Evolutionary conservation across 495 filamentous ascomycete genomes (phyloP), one percentile per base, ranked within the genome.

Genomic region (Penicillium cinerascens): DNA sequence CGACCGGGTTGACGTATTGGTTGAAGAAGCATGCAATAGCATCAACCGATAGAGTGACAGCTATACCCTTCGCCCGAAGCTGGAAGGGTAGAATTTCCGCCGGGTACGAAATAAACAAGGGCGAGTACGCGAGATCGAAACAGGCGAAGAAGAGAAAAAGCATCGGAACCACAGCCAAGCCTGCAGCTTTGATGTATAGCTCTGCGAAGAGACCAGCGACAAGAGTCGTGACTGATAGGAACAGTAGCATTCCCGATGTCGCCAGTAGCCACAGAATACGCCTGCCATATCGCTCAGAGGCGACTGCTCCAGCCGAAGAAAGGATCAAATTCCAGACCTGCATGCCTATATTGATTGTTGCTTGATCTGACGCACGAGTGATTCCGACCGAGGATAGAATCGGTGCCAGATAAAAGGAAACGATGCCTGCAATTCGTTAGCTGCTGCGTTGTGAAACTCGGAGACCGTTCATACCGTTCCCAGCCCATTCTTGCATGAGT

Each of bases 11-110:
- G 51, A 82, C 82, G 38, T 70, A 81, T 66, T 78, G 75, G 52
- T 78, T 78, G 47, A 85, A 73, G 9, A 80, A 79, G 26, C 84
- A 72, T 15, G 82, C 72, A 8, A 78, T 73, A 48, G 85, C 77
- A 38, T 82, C 77, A 13, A 76, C 79, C 25, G 85, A 73, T 45
- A 82, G 77, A 65, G 78, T 79, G 41, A 84, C 69, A 67, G 86
- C 82, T 70, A 88, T 79, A 20, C 86, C 84, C 72, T 87, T 90
- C 16, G 85, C 83, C 16, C 85, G 81, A 43, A 89, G 71, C 38
- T 81, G 78, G 66, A 83, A 90, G 0, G 84, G 84, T 13, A 87
- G 68, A 20, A 89, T 80, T 72, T 88, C 86, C 15, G 84, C 73
- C 0, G 79, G 77, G 54, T 86, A 86, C 22, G 84, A 78, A 47